Evolutionary conservation across 805 yeast species (phyloP).

Genomic region (Candida arabinofermentans): DNA sequence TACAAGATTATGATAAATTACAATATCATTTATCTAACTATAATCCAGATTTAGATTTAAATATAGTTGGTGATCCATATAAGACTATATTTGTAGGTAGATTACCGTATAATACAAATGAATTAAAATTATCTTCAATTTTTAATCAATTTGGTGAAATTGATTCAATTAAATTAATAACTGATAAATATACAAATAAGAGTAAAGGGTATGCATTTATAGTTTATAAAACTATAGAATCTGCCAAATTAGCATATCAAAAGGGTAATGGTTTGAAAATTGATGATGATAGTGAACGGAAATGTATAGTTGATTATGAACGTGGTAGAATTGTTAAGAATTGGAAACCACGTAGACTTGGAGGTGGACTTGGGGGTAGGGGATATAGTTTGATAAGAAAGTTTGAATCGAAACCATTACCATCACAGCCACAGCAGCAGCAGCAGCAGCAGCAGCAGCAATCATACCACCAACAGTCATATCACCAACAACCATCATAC

Average conservation of each 20-base stretch:
- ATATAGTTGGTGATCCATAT: conserved; percentile 67
- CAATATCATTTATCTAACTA: conserved; percentile 37
- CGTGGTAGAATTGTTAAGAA: conserved; percentile 60
- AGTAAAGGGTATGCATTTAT: conserved; percentile 85
- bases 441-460: no score
- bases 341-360: conserved; percentile 74
- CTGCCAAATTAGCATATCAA: conserved; percentile 58
- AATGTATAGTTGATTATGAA: conserved; percentile 67
- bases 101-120: conserved; percentile 59
- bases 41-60: conserved; percentile 56
- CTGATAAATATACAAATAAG: conserved; percentile 43
- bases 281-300: conserved; percentile 48
- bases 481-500: not conserved
- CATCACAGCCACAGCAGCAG: not conserved
- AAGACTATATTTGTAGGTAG: conserved; percentile 76
- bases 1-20: conserved; percentile 24
- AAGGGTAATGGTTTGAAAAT: conserved; percentile 52
- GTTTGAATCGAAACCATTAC: not conserved
- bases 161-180: conserved; percentile 55
- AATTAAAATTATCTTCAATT: conserved; percentile 60
- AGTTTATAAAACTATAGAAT: conserved; percentile 57
- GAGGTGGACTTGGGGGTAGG: conserved; percentile 89
- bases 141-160: conserved; percentile 69
- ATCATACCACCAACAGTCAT: not conserved
- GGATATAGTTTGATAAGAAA: not conserved